phyloP scores from a whole-genome alignment of 2,329 filamentous ascomycete genomes.

The Aspergillus pseudoterreus region DNA sequence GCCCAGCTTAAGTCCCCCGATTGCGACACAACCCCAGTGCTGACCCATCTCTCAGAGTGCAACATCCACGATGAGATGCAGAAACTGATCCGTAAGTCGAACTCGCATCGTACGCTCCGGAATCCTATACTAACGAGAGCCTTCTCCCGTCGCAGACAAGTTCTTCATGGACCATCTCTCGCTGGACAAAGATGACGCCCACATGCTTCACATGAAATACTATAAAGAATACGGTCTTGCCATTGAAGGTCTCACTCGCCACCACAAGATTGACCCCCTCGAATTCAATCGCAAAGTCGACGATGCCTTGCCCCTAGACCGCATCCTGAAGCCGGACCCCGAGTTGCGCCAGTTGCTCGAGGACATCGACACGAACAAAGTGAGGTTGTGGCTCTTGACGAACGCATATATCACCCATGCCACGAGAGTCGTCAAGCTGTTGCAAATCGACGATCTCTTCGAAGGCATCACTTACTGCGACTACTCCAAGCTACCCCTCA shows the following conservation, averaged over 20 bases:
- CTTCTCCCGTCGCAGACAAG: constrained; percentile 40
- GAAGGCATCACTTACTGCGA: constrained; percentile 95
- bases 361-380: constrained; percentile 78
- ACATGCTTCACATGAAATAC: constrained; percentile 81
- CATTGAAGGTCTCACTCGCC: constrained; percentile 87
- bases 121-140: not conserved
- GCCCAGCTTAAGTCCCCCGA: constrained; percentile 17
- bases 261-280: constrained; percentile 91
- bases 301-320: constrained; percentile 84
- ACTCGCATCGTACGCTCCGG: constrained; percentile 33
- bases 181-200: constrained; percentile 73
- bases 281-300: constrained; percentile 95
- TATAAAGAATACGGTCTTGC: constrained; percentile 96
- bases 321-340: constrained; percentile 74
- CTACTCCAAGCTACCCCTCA: constrained; percentile 67
- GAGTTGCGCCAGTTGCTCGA: constrained; percentile 71
- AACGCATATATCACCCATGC: constrained; percentile 93
- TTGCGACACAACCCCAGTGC: constrained; percentile 1
- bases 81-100: constrained; percentile 61
- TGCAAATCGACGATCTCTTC: constrained; percentile 83
- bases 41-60: constrained; percentile 50
- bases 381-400: constrained; percentile 90
- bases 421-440: constrained; percentile 71
- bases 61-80: constrained; percentile 89
- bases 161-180: constrained; percentile 68